Conservation (phyloP, 73 alveolate species). For the Tetrahymena malaccensis region DNA sequence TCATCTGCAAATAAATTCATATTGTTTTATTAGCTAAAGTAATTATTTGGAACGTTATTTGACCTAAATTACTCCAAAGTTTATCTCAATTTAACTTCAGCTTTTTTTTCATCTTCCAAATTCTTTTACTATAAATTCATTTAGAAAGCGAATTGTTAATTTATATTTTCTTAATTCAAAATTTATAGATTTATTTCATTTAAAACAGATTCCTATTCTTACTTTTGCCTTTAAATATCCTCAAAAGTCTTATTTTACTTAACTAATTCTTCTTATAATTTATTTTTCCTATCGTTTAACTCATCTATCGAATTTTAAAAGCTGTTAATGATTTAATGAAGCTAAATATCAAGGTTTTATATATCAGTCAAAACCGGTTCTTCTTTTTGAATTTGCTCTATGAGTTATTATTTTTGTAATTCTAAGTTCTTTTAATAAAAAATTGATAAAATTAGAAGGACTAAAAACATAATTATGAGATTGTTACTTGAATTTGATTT, state of each 20-base stretch:
- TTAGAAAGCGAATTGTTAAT: background rate
- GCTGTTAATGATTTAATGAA: background rate
- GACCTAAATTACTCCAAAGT: background rate
- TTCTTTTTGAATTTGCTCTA: background rate
- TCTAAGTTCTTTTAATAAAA: background rate
- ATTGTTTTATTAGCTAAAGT: background rate
- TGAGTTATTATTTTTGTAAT: background rate
- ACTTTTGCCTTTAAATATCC: background rate
- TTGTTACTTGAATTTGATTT: background rate
- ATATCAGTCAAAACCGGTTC: background rate
- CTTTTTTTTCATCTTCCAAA: background rate
- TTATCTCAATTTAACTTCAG: background rate
- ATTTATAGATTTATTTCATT: background rate
- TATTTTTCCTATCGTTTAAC: background rate
- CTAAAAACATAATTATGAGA: background rate
- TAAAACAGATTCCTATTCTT: background rate
- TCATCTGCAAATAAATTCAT: background rate
- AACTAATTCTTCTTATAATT: background rate
- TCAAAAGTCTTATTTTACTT: background rate
- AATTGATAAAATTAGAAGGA: background rate
- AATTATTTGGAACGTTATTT: background rate
- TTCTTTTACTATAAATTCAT: background rate
- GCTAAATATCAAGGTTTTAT: background rate
- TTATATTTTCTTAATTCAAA: background rate
- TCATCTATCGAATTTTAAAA: background rate